phyloP scores from a whole-genome alignment of 805 yeast species.

The Phaffomyces thermotolerans region DNA sequence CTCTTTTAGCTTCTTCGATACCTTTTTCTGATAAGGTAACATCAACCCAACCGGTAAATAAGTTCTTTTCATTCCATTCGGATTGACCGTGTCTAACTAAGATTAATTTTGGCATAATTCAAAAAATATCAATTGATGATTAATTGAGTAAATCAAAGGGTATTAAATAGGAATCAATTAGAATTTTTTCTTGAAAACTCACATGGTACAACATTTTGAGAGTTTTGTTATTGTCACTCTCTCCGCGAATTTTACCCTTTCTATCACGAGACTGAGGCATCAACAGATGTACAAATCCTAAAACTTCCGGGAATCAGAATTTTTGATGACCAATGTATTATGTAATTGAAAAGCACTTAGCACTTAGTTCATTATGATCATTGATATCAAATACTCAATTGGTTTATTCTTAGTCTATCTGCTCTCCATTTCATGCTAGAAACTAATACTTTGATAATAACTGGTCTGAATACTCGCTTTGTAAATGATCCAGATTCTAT shows the following conservation, averaged over 20 bases:
- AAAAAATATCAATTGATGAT: neutral
- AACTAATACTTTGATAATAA: conserved; percentile 24
- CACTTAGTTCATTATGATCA: no score
- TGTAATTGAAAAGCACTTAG: no score
- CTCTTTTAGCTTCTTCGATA: conserved; percentile 83
- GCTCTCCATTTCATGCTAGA: no score
- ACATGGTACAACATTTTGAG: no score
- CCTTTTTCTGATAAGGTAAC: conserved; percentile 80
- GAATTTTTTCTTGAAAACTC: no score
- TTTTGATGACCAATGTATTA: no score
- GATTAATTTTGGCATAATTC: conserved; percentile 55
- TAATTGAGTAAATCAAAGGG: no score
- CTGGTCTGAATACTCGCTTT: conserved; percentile 13
- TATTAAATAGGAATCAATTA: no score
- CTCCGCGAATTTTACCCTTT: neutral
- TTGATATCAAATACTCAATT: no score
- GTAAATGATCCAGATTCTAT: conserved; percentile 17
- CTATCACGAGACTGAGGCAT: conserved; percentile 2
- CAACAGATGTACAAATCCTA: neutral
- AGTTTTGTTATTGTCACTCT: no score
- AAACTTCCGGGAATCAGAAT: no score
- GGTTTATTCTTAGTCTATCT: no score
- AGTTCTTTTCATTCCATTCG: conserved; percentile 97
- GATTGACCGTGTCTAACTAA: conserved; percentile 98
- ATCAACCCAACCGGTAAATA: conserved; percentile 99